Base-by-base conservation (phyloP, 2,329 filamentous ascomycete species). In the Pyrenochaeta sp. region DNA sequence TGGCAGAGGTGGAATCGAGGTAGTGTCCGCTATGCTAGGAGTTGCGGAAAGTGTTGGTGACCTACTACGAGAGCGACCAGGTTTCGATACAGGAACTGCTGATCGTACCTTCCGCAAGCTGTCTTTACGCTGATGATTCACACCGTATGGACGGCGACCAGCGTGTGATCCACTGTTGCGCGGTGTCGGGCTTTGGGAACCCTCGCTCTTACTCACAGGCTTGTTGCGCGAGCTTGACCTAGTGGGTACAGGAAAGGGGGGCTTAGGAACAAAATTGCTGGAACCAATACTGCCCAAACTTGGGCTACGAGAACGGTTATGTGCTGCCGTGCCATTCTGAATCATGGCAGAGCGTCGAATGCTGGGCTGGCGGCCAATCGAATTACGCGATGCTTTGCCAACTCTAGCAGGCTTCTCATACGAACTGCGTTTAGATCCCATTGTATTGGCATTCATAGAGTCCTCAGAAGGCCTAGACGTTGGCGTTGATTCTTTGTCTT, bases 221-320 rank as follows among this genome's bases (percentile, higher is more conserved):
- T 88, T 83, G 66, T 89, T 88, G 54, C 92, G 87, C 5, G 93
- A 99, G 75, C 94, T 98, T 27, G 91, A 90, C 51, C 95, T 84
- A 2, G 88, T 89, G 0, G 95, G 95, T 6, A 99, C 96, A 0
- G 95, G 93, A 79, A 96, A 97, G 0, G 95, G 95, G 23, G 95
- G 93, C 46, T 77, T 73, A 14, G 74, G 67, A 20, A 68, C 60
- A 54, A 75, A 74, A 46, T 74, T 77, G 31, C 74, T 75, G 10
- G 73, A 73, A 11, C 61, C 80, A 78, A 49, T 79, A 55, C 87
- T 91, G 44, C 80, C 82, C 47, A 86, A 76, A 71, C 83, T 91
- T 42, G 89, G 87, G 68, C 87, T 92, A 55, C 85, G 79, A 9
- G 88, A 82, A 31, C 86, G 84, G 41, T 82, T 83, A 61, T 94